Percentiles rank a stretch among this genome's conserved stretches.
These are phyloP conservation scores for Ustilago trichophora DNA, from an alignment of 1,284 basidiomycete species.

Conservation along the genomic window DNA sequence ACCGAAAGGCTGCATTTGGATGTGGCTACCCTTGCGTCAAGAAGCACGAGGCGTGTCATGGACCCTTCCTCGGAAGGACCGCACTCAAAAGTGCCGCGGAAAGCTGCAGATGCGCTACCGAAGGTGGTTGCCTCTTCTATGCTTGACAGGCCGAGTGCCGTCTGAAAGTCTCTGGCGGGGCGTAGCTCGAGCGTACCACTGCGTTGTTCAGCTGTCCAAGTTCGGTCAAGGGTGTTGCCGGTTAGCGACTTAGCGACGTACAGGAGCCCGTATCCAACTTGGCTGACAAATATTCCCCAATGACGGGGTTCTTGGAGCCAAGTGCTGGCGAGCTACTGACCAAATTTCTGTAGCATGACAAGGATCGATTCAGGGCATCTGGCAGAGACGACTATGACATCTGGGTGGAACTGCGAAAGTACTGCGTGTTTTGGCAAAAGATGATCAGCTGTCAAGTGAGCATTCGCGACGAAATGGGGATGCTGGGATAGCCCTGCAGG, in stretches of 20 bases:
- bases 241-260: not conserved
- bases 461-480: no score
- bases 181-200: slow-evolving; percentile 6
- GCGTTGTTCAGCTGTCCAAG: slow-evolving; percentile 16
- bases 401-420: slow-evolving; percentile 30
- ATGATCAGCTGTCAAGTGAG: not conserved
- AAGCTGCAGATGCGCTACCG: not conserved
- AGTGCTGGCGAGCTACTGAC: no score
- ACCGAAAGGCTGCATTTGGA: slow-evolving; percentile 29
- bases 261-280: not conserved
- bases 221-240: no score
- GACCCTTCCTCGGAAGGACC: not conserved
- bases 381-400: slow-evolving; percentile 26
- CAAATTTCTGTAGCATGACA: slow-evolving; percentile 8
- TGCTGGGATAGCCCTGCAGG: no score
- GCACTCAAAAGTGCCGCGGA: not conserved
- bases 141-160: slow-evolving; percentile 23
- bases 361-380: slow-evolving; percentile 19
- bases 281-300: no score
- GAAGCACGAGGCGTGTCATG: slow-evolving; percentile 7
- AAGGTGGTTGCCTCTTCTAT: slow-evolving; percentile 15
- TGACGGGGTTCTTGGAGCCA: no score
- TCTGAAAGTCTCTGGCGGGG: slow-evolving; percentile 19
- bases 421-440: slow-evolving; percentile 6
- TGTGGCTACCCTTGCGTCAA: slow-evolving; percentile 28